These are phyloP conservation scores for Luzula sylvatica DNA, from an alignment of 176 grass and related monocot species.

Conservation along the genomic window DNA sequence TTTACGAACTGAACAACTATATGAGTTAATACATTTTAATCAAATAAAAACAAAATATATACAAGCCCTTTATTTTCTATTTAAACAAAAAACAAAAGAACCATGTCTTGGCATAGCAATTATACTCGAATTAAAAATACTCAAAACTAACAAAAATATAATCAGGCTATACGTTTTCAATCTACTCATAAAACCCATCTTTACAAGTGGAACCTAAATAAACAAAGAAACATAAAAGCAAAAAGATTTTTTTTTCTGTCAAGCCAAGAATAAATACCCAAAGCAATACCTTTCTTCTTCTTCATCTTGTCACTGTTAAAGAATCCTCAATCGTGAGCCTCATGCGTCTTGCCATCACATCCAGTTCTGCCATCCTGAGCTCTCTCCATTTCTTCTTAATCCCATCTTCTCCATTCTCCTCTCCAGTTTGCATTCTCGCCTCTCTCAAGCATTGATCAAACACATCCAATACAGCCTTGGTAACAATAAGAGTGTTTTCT, in stretches of 20 bases:
- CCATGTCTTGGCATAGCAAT: too few species aligned
- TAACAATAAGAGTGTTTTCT: constrained; percentile 28
- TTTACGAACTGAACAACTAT: too few species aligned
- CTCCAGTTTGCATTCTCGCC: background rate
- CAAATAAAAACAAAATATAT: too few species aligned
- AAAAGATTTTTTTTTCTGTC: too few species aligned
- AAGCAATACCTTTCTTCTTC: background rate
- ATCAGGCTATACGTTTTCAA: background rate
- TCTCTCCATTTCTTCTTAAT: constrained; percentile 48
- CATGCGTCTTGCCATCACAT: constrained; percentile 50
- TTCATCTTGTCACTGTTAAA: constrained; percentile 15
- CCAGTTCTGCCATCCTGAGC: constrained; percentile 53
- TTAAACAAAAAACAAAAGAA: too few species aligned
- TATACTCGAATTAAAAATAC: constrained; percentile 3
- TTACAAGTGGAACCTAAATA: background rate
- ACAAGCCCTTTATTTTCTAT: too few species aligned
- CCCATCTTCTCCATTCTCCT: constrained; percentile 18
- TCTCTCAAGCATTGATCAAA: constrained; percentile 71
- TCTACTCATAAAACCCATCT: constrained; percentile 20
- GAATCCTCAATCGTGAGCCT: constrained; percentile 55
- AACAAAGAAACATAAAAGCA: background rate
- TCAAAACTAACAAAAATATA: constrained; percentile 8
- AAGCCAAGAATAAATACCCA: too few species aligned
- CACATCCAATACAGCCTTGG: constrained; percentile 44
- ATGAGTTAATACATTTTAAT: too few species aligned